These are phyloP conservation scores for Cardamine chenopodiifolia DNA, from an alignment of 345 rosid species.

Conservation along the genomic window DNA sequence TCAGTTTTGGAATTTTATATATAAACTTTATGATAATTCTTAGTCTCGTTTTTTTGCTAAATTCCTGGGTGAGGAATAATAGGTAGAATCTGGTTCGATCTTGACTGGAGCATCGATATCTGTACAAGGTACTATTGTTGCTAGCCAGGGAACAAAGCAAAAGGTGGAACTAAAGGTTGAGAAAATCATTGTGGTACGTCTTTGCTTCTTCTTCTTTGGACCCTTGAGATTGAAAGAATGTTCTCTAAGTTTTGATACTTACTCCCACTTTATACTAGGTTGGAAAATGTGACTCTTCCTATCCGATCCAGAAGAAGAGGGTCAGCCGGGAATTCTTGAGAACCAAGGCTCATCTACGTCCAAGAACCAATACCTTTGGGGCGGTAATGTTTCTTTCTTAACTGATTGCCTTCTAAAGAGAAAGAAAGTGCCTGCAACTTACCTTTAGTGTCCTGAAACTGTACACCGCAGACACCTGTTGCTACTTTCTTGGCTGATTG, in stretches of 20 bases:
- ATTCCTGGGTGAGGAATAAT: neutral
- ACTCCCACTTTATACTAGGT: constrained; percentile 47
- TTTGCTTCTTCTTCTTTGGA: constrained; percentile 8
- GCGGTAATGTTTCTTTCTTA: constrained; percentile 53
- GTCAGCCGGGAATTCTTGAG: constrained; percentile 91
- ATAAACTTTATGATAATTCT: neutral
- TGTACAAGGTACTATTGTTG: constrained; percentile 77
- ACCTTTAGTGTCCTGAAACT: neutral
- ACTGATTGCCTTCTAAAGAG: neutral
- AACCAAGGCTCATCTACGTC: constrained; percentile 97
- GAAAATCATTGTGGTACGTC: constrained; percentile 72
- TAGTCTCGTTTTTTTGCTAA: neutral
- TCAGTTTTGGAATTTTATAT: neutral
- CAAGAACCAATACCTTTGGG: constrained; percentile 93
- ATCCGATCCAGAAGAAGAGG: constrained; percentile 94
- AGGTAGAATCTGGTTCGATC: constrained; percentile 81
- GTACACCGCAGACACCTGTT: neutral
- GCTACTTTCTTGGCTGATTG: neutral
- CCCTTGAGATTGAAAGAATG: neutral
- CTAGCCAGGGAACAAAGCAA: constrained; percentile 93
- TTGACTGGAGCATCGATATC: constrained; percentile 83
- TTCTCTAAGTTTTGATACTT: neutral
- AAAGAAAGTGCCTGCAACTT: neutral
- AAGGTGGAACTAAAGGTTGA: constrained; percentile 84
- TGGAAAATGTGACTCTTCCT: constrained; percentile 89